Conservation (phyloP, 768 basidiomycete genomes). For the Pluteus cervinus region DNA sequence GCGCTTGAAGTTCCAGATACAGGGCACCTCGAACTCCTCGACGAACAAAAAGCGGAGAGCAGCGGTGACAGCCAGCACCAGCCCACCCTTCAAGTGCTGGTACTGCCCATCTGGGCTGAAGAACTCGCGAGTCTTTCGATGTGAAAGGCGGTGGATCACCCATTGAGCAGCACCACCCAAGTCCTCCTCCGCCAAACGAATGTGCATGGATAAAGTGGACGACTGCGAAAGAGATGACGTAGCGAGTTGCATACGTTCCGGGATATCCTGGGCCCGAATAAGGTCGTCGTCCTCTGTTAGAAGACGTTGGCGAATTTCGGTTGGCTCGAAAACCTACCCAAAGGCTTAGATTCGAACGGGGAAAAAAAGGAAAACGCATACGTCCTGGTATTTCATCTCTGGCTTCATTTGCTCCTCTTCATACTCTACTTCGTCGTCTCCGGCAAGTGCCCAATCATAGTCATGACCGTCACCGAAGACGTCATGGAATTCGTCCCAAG, state of each 20-base stretch:
- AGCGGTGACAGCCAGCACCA: conserved; percentile 75
- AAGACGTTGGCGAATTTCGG: conserved; percentile 85
- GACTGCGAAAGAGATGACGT: conserved; percentile 75
- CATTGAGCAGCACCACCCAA: conserved; percentile 79
- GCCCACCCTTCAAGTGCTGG: conserved; percentile 52
- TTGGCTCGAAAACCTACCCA: conserved; percentile 90
- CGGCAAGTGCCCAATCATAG: conserved; percentile 90
- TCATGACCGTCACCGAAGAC: conserved; percentile 97
- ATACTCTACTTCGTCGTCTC: conserved; percentile 59
- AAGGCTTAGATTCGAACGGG: conserved; percentile 7
- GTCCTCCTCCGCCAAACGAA: conserved; percentile 64
- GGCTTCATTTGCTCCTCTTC: conserved; percentile 48
- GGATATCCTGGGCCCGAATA: conserved; percentile 85
- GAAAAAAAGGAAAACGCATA: conserved; percentile 25
- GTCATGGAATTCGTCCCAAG: conserved; percentile 93
- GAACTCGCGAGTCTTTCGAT: conserved; percentile 64
- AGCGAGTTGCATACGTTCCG: conserved; percentile 92
- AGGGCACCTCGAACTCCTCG: conserved; percentile 89
- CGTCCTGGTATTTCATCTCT: conserved; percentile 84
- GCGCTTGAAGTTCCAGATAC: conserved; percentile 89
- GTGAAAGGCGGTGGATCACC: conserved; percentile 78
- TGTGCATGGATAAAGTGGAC: conserved; percentile 54
- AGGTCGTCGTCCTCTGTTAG: conserved; percentile 92
- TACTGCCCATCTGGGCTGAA: conserved; percentile 60
- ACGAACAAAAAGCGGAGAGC: conserved; percentile 80